Evolutionary conservation across 2,329 filamentous ascomycete genomes (phyloP).

Genomic region (Pezicula radicicola): DNA sequence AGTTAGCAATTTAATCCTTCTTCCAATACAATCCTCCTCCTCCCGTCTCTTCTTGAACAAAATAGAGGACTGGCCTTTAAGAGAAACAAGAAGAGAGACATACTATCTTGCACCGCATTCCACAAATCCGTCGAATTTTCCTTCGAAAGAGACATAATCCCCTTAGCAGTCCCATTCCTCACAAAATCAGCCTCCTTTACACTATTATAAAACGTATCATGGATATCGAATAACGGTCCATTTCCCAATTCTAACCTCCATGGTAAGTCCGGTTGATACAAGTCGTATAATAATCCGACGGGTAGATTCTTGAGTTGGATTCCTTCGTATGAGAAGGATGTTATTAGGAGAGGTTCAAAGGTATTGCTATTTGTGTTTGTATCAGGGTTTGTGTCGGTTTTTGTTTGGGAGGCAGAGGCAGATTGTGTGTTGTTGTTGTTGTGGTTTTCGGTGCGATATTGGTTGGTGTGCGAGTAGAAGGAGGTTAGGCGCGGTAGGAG

Average conservation of each 20-base stretch:
- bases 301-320: conserved; percentile 71
- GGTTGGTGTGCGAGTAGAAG: conserved; percentile 58
- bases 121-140: conserved; percentile 66
- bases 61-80: background rate
- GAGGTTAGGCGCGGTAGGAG: conserved; percentile 58
- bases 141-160: conserved; percentile 68
- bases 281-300: conserved; percentile 64
- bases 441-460: background rate
- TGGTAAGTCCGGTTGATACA: conserved; percentile 53
- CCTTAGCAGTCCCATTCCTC: conserved; percentile 66
- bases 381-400: too few relatives aligned
- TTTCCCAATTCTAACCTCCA: conserved; percentile 61
- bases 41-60: background rate
- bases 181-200: conserved; percentile 69
- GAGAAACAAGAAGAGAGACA: conserved; percentile 16
- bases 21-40: too few relatives aligned
- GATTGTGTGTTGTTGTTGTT: too few relatives aligned
- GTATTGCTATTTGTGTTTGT: too few relatives aligned
- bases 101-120: conserved; percentile 60
- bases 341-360: too few relatives aligned
- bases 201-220: conserved; percentile 66
- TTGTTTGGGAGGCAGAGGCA: too few relatives aligned
- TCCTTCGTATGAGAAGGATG: conserved; percentile 57
- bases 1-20: too few relatives aligned
- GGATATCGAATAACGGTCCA: conserved; percentile 48